Percentiles rank a stretch among this genome's conserved stretches.
phyloP scores from a whole-genome alignment of 1,284 basidiomycete genomes.

The Irpex sp. region DNA sequence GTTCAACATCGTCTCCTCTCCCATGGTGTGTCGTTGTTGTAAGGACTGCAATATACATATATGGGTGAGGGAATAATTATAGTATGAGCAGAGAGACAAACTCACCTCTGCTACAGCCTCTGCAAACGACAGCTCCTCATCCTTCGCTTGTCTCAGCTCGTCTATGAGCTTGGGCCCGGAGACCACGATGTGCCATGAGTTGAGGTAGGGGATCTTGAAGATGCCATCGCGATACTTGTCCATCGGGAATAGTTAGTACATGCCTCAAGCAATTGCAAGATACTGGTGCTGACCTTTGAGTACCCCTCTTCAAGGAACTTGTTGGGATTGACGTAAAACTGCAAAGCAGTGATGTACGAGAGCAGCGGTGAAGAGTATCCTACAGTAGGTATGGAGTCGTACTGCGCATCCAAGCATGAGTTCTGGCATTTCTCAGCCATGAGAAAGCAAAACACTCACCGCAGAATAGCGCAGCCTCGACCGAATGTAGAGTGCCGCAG shows the following conservation, averaged over 20 bases:
- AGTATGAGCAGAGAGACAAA: background rate
- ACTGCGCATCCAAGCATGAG: background rate
- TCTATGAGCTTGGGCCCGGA: constrained; percentile 30
- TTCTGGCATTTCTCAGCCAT: background rate
- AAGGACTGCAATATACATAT: background rate
- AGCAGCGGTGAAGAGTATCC: constrained; percentile 8
- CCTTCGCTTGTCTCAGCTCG: constrained; percentile 31
- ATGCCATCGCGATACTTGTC: constrained; percentile 20
- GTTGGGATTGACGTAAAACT: constrained; percentile 3
- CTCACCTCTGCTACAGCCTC: constrained; percentile 25
- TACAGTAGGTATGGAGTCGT: constrained; percentile 1
- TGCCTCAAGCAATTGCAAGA: too few relatives aligned
- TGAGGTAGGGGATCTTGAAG: constrained; percentile 32
- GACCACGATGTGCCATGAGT: constrained; percentile 30
- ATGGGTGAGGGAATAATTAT: background rate
- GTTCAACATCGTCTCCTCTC: constrained; percentile 20
- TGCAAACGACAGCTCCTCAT: constrained; percentile 30
- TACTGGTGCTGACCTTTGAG: constrained; percentile 9
- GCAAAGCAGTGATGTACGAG: constrained; percentile 12
- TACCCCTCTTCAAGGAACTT: constrained; percentile 15
- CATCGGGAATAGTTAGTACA: too few relatives aligned
- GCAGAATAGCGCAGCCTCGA: background rate
- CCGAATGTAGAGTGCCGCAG: background rate
- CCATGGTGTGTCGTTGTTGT: constrained; percentile 24
- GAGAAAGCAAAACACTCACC: background rate